These are phyloP conservation scores for Coemansia sp. DNA, from an alignment of 192 early-diverging fungal species.

Conservation along the genomic window DNA sequence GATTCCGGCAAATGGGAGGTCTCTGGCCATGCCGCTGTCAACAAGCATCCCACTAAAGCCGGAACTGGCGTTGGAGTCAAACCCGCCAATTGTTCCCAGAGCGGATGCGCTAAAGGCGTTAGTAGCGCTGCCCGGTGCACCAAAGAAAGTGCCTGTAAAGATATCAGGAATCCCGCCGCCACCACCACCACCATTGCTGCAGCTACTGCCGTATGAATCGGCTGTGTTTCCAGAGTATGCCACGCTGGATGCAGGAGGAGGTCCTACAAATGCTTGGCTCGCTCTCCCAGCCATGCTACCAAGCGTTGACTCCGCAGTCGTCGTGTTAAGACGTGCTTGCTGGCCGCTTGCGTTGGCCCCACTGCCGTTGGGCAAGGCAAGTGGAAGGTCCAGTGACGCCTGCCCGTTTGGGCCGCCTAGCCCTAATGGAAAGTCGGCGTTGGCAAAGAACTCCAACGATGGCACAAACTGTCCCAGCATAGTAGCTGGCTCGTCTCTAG, in stretches of 20 bases:
- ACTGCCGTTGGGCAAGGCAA: slow-evolving; percentile 12
- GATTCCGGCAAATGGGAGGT: slow-evolving; percentile 34
- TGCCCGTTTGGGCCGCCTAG: slow-evolving; percentile 52
- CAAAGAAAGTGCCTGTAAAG: neutral
- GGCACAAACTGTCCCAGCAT: slow-evolving; percentile 50
- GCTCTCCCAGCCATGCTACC: neutral
- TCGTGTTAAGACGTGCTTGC: neutral
- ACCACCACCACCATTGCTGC: too few species aligned
- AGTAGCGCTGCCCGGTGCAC: neutral
- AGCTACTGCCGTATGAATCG: slow-evolving; percentile 4
- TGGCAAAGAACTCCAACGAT: slow-evolving; percentile 54
- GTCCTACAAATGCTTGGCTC: neutral
- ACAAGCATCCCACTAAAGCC: slow-evolving; percentile 34
- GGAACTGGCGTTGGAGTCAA: slow-evolving; percentile 4
- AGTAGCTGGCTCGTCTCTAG: neutral
- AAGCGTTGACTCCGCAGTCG: neutral
- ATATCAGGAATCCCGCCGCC: neutral
- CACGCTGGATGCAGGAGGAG: neutral
- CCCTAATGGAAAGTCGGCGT: slow-evolving; percentile 50
- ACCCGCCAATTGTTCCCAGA: neutral
- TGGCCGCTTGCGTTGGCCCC: neutral
- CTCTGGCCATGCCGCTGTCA: slow-evolving; percentile 35
- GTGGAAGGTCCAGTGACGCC: slow-evolving; percentile 32
- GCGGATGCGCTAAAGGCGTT: neutral
- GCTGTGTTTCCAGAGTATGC: neutral